These are phyloP conservation scores for Zoysia japonica DNA, from an alignment of 176 grass and related monocot genomes.

Conservation along the genomic window DNA sequence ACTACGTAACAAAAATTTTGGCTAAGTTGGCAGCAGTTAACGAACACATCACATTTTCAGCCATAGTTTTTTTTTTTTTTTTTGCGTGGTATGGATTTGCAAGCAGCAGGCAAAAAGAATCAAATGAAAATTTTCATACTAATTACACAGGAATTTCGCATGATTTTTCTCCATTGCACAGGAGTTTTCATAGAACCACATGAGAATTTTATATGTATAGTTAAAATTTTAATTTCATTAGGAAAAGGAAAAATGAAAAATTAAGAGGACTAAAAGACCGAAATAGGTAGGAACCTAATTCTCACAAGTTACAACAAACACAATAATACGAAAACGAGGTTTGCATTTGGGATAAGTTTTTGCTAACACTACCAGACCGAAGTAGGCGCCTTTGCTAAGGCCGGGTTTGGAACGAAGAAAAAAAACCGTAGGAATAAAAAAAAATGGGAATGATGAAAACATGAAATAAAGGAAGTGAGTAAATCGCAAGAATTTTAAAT, in stretches of 20 bases:
- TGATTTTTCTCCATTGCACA: background rate
- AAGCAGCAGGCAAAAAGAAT: background rate
- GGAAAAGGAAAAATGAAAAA: background rate
- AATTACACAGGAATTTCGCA: background rate
- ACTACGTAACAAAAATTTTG: background rate
- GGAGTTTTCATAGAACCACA: too few relatives aligned
- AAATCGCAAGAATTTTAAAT: too few relatives aligned
- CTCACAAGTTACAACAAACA: slow-evolving; percentile 23
- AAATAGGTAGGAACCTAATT: slow-evolving; percentile 26
- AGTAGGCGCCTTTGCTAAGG: too few relatives aligned
- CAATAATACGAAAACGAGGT: slow-evolving; percentile 17
- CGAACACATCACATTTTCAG: background rate
- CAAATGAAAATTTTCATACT: too few relatives aligned
- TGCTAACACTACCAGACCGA: too few relatives aligned
- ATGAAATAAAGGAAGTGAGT: too few relatives aligned
- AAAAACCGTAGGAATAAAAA: too few relatives aligned
- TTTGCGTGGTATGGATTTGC: background rate
- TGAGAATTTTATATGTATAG: too few relatives aligned
- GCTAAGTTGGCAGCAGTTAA: background rate
- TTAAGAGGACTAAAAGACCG: slow-evolving; percentile 13
- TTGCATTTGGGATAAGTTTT: background rate
- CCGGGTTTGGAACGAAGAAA: too few relatives aligned
- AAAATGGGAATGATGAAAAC: too few relatives aligned
- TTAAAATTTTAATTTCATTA: background rate
- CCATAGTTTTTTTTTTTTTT: too few relatives aligned